Percentiles rank a stretch among this genome's conserved stretches.
Evolutionary conservation across 2,329 filamentous ascomycete species (phyloP).

Genomic region (Alternaria hordeiaustralica): DNA sequence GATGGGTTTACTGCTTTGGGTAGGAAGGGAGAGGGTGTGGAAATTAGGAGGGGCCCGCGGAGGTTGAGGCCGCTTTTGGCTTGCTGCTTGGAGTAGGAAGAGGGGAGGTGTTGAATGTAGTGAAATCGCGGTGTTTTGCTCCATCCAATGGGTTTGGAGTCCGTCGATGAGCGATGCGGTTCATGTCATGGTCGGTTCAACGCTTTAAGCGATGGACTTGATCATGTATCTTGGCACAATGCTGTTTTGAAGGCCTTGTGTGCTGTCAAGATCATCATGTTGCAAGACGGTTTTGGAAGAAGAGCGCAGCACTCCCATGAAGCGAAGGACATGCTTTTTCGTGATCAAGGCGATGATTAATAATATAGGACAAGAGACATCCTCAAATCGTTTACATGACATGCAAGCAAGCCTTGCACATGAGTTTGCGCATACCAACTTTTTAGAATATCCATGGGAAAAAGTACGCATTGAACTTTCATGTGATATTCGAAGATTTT

Average conservation of each 20-base stretch:
- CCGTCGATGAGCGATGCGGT: background rate
- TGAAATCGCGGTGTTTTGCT: background rate
- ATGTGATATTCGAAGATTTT: background rate
- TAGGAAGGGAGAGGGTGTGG: background rate
- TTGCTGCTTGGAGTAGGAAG: background rate
- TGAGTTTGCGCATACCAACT: too few relatives aligned
- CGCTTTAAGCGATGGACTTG: background rate
- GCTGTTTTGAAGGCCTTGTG: background rate
- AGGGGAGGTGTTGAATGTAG: background rate
- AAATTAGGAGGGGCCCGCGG: background rate
- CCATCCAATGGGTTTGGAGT: background rate
- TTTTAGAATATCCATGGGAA: background rate
- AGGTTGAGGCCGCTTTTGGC: background rate
- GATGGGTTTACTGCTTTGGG: background rate
- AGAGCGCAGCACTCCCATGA: too few relatives aligned
- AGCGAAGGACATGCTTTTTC: too few relatives aligned
- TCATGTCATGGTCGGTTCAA: background rate
- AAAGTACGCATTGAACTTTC: background rate
- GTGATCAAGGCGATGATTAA: background rate
- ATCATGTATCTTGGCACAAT: background rate
- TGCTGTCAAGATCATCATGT: background rate
- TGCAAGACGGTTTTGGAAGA: too few relatives aligned
- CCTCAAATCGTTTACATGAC: too few relatives aligned
- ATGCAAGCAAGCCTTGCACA: too few relatives aligned
- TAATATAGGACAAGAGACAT: background rate